Conservation (phyloP, 768 basidiomycete species). For the Naganishia vishniacii region DNA sequence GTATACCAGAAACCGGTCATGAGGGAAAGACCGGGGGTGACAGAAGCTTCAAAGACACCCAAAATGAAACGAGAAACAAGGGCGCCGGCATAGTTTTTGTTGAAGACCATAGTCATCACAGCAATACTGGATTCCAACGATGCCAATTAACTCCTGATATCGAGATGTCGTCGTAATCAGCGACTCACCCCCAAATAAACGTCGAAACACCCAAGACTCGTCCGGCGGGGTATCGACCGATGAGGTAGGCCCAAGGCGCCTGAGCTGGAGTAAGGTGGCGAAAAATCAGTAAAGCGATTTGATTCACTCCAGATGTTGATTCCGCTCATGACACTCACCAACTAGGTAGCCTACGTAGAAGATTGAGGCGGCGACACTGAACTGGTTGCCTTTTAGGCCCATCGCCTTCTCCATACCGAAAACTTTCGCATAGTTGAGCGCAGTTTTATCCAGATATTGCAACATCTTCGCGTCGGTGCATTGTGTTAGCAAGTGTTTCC, state of each 20-base stretch:
- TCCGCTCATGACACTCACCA: constrained; percentile 27
- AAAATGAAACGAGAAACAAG: constrained; percentile 48
- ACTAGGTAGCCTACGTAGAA: constrained; percentile 42
- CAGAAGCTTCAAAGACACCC: constrained; percentile 47
- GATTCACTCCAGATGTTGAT: not conserved
- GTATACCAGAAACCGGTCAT: constrained; percentile 49
- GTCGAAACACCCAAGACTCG: constrained; percentile 44
- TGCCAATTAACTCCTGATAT: not conserved
- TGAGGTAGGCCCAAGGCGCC: constrained; percentile 38
- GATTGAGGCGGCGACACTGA: constrained; percentile 31
- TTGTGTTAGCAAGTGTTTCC: no score
- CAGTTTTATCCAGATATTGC: constrained; percentile 34
- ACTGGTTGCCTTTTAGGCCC: constrained; percentile 40
- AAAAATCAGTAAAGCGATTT: not conserved
- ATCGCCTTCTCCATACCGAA: constrained; percentile 47
- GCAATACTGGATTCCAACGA: not conserved
- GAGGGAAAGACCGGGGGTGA: constrained; percentile 47
- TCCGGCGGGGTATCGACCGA: constrained; percentile 46
- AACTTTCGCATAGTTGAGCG: constrained; percentile 46
- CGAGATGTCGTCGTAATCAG: no score
- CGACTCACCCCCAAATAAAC: constrained; percentile 43
- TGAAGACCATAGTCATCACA: constrained; percentile 43
- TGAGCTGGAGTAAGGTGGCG: not conserved
- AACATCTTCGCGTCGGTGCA: constrained; percentile 30
- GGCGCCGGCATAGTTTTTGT: constrained; percentile 41